phyloP scores from a whole-genome alignment of 1,284 basidiomycete genomes.

The Ustanciosporium gigantosporum region DNA sequence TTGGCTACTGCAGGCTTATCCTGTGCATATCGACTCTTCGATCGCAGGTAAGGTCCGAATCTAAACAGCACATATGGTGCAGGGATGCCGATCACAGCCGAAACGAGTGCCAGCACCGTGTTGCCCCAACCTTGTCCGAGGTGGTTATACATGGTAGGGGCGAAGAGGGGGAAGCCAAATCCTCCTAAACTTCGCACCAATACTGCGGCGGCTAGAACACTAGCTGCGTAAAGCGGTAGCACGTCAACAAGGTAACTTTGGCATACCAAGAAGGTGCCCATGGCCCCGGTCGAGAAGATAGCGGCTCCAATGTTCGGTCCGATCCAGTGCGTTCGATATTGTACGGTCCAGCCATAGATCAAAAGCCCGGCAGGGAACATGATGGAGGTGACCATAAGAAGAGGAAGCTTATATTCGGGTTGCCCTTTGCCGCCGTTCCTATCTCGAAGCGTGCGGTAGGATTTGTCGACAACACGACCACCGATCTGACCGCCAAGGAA shows the following conservation, averaged over 20 bases:
- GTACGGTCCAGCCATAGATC: constrained; percentile 71
- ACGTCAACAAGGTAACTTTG: constrained; percentile 53
- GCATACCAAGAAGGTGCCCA: constrained; percentile 38
- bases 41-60: constrained; percentile 42
- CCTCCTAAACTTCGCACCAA: constrained; percentile 54
- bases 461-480: constrained; percentile 66
- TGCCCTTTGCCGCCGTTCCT: constrained; percentile 67
- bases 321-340: constrained; percentile 70
- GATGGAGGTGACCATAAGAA: constrained; percentile 69
- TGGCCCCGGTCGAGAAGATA: constrained; percentile 23
- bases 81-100: constrained; percentile 55
- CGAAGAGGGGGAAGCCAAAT: constrained; percentile 56
- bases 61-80: constrained; percentile 45
- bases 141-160: constrained; percentile 44
- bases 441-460: constrained; percentile 66
- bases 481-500: constrained; percentile 66
- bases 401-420: constrained; percentile 64
- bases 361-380: constrained; percentile 69
- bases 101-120: constrained; percentile 53
- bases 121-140: constrained; percentile 59
- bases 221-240: constrained; percentile 58
- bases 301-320: constrained; percentile 65
- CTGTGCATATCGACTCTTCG: constrained; percentile 44
- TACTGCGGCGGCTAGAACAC: constrained; percentile 52
- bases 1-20: no score